Evolutionary conservation across 1,139 yeast species (phyloP), one percentile per base, ranked within the genome.

Genomic region (Saccharomyces hybrid): DNA sequence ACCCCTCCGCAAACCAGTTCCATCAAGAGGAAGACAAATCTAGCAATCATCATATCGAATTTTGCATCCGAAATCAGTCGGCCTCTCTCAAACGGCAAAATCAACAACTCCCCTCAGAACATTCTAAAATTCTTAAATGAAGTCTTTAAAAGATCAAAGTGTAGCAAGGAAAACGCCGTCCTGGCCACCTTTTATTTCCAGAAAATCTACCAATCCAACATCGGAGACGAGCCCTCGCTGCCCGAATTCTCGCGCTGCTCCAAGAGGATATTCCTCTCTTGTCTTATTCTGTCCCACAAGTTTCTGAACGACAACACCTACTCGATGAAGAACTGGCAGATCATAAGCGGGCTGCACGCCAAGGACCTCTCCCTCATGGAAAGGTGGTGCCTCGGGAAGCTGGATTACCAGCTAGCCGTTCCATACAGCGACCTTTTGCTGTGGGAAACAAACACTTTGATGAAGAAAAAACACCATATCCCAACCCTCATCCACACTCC

Each of bases 241-340:
- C 69, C 69, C 7, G 68, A 64, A 47, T 67, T 68, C 50, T 63
- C 69, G 9, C 55, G 58, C 34, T 68, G 71, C 52, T 56, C 68
- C 7, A 67, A 65, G 56, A 60, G 71, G 54, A 58, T 64, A 8
- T 65, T 59, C 50, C 55, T 67, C 26, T 53, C 59, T 29, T 67
- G 71, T 50, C 61, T 68, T 42, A 64, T 68, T 26, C 56, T 68
- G 9, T 61, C 68, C 14, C 69, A 68, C 54, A 68, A 68, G 55
- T 67, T 65, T 52, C 52, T 61, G 19, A 66, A 64, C 50, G 72
- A 68, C 55, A 63, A 59, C 44, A 65, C 71, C 3, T 66, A 66
- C 51, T 59, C 67, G 8, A 59, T 67, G 64, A 61, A 62, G 48
- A 59, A 68, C 11, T 68, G 72, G 72, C 59, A 62, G n/a, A 56